These are phyloP conservation scores for Papiliotrema flavescens DNA, from an alignment of 1,284 basidiomycete species.

Conservation along the genomic window DNA sequence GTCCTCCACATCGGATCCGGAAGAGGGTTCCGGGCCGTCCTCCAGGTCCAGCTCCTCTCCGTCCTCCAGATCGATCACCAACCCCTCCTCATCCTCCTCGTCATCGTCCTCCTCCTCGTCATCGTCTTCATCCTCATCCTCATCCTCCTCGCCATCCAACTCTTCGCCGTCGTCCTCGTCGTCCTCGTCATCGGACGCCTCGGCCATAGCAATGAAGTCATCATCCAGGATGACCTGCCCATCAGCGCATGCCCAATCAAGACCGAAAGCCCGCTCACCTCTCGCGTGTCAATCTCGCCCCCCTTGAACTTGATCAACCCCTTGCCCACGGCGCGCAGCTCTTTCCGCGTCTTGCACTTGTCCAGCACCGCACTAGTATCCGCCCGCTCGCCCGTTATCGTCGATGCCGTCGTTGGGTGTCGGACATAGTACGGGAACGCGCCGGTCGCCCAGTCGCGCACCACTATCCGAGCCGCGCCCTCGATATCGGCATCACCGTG, in stretches of 20 bases:
- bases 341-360: slow-evolving; percentile 63
- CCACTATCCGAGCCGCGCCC: slow-evolving; percentile 73
- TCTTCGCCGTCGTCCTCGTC: slow-evolving; percentile 43
- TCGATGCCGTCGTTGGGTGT: slow-evolving; percentile 34
- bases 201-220: slow-evolving; percentile 51
- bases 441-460: slow-evolving; percentile 85
- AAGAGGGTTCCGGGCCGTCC: slow-evolving; percentile 40
- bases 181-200: slow-evolving; percentile 30
- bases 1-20: slow-evolving; percentile 34
- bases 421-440: slow-evolving; percentile 77
- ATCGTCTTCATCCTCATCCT: slow-evolving; percentile 33
- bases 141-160: slow-evolving; percentile 40
- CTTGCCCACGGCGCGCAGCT: slow-evolving; percentile 49
- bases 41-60: slow-evolving; percentile 45
- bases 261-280: slow-evolving; percentile 34
- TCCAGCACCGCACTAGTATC: slow-evolving; percentile 52
- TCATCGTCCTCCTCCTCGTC: slow-evolving; percentile 30
- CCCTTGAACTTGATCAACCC: slow-evolving; percentile 58
- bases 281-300: slow-evolving; percentile 57
- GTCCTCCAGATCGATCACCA: slow-evolving; percentile 34
- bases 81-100: slow-evolving; percentile 32
- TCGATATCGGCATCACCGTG: slow-evolving; percentile 76
- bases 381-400: slow-evolving; percentile 34
- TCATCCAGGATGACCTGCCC: slow-evolving; percentile 55
- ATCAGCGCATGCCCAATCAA: slow-evolving; percentile 6